These are phyloP conservation scores for Sphaerobolus stellatus DNA, from an alignment of 1,284 basidiomycete genomes.

Conservation along the genomic window DNA sequence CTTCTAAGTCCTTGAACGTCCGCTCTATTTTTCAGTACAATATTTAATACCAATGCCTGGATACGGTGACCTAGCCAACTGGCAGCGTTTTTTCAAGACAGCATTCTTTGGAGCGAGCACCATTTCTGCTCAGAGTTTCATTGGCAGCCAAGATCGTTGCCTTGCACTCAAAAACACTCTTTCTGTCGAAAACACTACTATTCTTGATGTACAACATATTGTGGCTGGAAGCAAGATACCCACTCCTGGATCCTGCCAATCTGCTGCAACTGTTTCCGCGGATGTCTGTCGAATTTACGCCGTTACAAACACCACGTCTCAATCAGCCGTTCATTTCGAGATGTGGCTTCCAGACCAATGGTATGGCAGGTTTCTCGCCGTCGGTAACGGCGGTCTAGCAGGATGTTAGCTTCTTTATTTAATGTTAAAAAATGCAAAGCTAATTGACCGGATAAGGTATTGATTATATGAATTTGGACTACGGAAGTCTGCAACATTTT, in stretches of 20 bases:
- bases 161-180: too few relatives aligned
- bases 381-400: constrained; percentile 29
- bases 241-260: constrained; percentile 13
- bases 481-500: constrained; percentile 24
- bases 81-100: too few relatives aligned
- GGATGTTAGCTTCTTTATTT: constrained; percentile 16
- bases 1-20: too few relatives aligned
- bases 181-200: constrained; percentile 14
- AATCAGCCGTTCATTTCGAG: constrained; percentile 25
- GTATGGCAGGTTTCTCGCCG: constrained; percentile 27
- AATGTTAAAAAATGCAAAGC: constrained; percentile 11
- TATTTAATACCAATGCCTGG: too few relatives aligned
- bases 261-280: background rate
- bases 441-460: constrained; percentile 22
- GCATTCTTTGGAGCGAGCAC: too few relatives aligned
- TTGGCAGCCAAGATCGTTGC: too few relatives aligned
- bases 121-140: too few relatives aligned
- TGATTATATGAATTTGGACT: constrained; percentile 24
- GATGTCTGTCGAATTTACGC: constrained; percentile 8
- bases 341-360: constrained; percentile 31
- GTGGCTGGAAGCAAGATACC: background rate
- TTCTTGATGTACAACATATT: constrained; percentile 9
- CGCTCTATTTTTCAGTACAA: too few relatives aligned
- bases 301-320: constrained; percentile 19
- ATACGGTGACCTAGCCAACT: too few relatives aligned